phyloP scores from a whole-genome alignment of 495 filamentous ascomycete genomes.

The Letharia columbiana region DNA sequence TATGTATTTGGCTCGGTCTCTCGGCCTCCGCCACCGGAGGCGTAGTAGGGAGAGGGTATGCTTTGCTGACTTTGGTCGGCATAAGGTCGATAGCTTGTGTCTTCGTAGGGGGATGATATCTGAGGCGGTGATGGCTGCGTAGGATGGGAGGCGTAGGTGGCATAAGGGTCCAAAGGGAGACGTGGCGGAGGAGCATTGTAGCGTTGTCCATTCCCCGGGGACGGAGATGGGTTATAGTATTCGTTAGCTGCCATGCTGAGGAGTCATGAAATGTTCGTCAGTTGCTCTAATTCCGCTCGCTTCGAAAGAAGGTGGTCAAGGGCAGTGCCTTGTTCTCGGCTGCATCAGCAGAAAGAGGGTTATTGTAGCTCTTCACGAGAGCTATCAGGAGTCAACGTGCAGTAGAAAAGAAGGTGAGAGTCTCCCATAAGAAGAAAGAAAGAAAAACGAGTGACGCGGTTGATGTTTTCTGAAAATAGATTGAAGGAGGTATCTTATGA shows the following conservation, averaged over 20 bases:
- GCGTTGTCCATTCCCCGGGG: conserved; percentile 21
- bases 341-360: not conserved
- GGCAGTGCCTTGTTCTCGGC: not conserved
- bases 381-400: not conserved
- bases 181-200: conserved; percentile 37
- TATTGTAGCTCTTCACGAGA: conserved; percentile 2
- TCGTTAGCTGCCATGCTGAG: conserved; percentile 68
- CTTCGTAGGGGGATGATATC: conserved; percentile 52
- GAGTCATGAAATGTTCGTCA: not conserved
- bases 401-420: conserved; percentile 3
- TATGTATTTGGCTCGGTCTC: conserved; percentile 38
- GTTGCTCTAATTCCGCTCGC: not conserved
- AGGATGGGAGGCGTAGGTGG: conserved; percentile 23
- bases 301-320: not conserved
- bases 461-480: conserved; percentile 6
- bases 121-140: conserved; percentile 35
- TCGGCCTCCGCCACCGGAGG: conserved; percentile 35
- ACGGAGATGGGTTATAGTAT: conserved; percentile 55
- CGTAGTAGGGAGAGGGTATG: conserved; percentile 46
- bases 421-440: not conserved
- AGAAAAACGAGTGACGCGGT: not conserved
- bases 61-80: conserved; percentile 38
- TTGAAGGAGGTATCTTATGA: no score
- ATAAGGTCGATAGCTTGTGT: conserved; percentile 51
- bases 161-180: conserved; percentile 27